A percentile compares a stretch with the other conserved stretches of the same genome.
These are phyloP conservation scores for Trichoderma breve DNA, from an alignment of 2,329 filamentous ascomycete genomes.

Conservation along the genomic window DNA sequence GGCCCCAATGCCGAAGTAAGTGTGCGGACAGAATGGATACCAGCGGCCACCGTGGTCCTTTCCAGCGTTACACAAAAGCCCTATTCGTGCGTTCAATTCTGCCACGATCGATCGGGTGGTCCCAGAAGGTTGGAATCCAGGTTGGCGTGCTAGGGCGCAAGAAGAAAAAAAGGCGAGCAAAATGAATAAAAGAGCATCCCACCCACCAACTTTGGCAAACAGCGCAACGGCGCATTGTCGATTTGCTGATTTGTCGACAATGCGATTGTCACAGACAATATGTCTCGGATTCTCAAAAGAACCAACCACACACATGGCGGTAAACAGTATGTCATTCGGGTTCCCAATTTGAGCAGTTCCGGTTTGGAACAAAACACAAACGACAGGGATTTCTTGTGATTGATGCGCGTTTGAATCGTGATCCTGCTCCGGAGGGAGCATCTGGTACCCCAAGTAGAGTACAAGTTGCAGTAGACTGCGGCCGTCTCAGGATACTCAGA, in stretches of 20 bases:
- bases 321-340: conserved; percentile 18
- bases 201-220: not conserved
- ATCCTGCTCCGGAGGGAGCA: not conserved
- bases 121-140: conserved; percentile 18
- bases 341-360: conserved; percentile 26
- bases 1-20: conserved; percentile 19
- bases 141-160: not conserved
- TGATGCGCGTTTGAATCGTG: not conserved
- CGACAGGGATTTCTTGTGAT: conserved; percentile 17
- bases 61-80: conserved; percentile 12
- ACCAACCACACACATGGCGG: not conserved
- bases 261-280: not conserved
- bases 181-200: not conserved
- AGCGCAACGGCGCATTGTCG: not conserved
- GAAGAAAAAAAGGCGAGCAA: not conserved
- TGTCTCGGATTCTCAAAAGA: not conserved
- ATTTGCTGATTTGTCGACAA: not conserved
- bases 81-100: conserved; percentile 17
- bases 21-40: conserved; percentile 17
- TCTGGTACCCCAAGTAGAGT: not conserved
- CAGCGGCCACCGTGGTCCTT: conserved; percentile 11
- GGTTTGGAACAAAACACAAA: not conserved
- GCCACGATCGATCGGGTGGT: conserved; percentile 20
- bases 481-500: not conserved
- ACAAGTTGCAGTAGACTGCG: not conserved